Percentiles rank a stretch among this genome's conserved stretches.
phyloP scores from a whole-genome alignment of 2,329 filamentous ascomycete species.

The Metarhizium anisopliae region DNA sequence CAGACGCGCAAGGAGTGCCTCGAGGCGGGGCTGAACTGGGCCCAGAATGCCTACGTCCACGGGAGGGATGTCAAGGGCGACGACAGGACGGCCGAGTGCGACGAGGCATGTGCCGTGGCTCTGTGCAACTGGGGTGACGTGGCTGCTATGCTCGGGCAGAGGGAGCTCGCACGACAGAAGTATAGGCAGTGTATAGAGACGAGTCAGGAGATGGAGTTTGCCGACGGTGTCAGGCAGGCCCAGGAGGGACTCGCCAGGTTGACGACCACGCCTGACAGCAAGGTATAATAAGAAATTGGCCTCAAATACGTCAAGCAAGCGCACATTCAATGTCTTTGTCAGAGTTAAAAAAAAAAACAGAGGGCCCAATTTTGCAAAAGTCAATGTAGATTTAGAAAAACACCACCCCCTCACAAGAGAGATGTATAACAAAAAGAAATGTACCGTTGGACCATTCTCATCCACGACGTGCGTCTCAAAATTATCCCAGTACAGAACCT shows the following conservation, averaged over 20 bases:
- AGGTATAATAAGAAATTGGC: background rate
- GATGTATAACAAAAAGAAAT: too few species aligned
- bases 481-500: background rate
- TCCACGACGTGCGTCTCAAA: background rate
- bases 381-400: too few species aligned
- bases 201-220: constrained; percentile 43
- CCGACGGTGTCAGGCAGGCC: constrained; percentile 42
- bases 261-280: constrained; percentile 4
- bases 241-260: constrained; percentile 37
- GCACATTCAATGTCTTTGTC: too few species aligned
- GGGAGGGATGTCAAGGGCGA: constrained; percentile 57
- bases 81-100: constrained; percentile 67
- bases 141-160: constrained; percentile 62
- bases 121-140: constrained; percentile 84
- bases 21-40: constrained; percentile 68
- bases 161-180: constrained; percentile 53
- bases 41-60: constrained; percentile 63
- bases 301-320: too few species aligned
- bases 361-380: too few species aligned
- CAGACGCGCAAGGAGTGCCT: constrained; percentile 52
- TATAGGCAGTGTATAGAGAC: constrained; percentile 62
- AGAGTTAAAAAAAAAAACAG: too few species aligned
- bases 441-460: background rate
- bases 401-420: too few species aligned
- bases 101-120: constrained; percentile 72